These are phyloP conservation scores for Geranomyces michiganensis DNA, from an alignment of 192 early-diverging fungal genomes.

Conservation along the genomic window DNA sequence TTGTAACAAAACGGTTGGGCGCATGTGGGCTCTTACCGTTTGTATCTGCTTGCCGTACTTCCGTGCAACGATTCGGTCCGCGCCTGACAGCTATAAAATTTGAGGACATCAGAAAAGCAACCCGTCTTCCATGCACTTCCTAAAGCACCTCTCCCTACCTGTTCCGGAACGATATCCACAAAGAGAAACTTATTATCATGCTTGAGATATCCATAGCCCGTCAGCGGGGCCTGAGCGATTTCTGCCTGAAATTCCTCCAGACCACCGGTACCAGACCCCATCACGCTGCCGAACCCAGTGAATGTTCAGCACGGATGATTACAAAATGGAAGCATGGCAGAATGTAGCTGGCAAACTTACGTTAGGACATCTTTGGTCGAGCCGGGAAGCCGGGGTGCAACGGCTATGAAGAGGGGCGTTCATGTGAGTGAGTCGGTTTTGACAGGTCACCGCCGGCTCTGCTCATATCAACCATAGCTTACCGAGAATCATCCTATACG, in stretches of 20 bases:
- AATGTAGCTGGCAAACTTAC: neutral
- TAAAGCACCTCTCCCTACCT: constrained; percentile 10
- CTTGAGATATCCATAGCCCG: constrained; percentile 12
- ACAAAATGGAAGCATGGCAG: neutral
- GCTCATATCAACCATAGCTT: neutral
- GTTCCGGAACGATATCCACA: constrained; percentile 10
- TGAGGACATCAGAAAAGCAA: neutral
- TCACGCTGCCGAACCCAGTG: constrained; percentile 3
- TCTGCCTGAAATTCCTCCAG: constrained; percentile 12
- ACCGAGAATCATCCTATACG: constrained; percentile 12
- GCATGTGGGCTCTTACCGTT: neutral
- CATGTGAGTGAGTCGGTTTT: neutral
- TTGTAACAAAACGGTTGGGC: no score
- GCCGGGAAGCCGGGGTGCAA: constrained; percentile 6
- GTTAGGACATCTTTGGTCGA: neutral
- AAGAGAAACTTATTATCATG: constrained; percentile 20
- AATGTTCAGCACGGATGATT: neutral
- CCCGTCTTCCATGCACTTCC: neutral
- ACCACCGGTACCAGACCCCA: constrained; percentile 11
- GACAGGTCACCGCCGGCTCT: neutral
- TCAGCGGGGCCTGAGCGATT: neutral
- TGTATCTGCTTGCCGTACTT: constrained; percentile 11
- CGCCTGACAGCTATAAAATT: neutral
- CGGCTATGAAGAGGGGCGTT: neutral
- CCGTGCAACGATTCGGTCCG: neutral